Evolutionary conservation across 257 asterid species (phyloP).

Genomic region (Petunia axillaris): DNA sequence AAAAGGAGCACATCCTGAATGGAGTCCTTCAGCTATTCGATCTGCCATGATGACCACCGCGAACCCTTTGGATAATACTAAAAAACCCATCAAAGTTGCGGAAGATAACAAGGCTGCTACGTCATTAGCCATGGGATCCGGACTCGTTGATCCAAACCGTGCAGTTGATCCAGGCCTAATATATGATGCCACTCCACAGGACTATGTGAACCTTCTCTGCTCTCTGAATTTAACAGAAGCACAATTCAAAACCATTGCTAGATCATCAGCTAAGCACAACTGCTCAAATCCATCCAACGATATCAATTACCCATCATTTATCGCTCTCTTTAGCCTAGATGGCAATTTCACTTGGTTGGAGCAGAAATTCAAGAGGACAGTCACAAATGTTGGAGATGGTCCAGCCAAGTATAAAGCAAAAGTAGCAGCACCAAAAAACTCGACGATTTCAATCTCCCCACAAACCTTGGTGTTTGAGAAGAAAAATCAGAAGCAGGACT

Average conservation of each 20-base stretch:
- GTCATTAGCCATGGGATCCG: conserved; percentile 30
- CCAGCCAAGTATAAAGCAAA: conserved; percentile 21
- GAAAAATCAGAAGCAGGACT: conserved; percentile 25
- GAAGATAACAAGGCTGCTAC: not conserved
- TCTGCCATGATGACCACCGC: conserved; percentile 16
- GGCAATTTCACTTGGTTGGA: not conserved
- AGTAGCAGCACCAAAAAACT: conserved; percentile 20
- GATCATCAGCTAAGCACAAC: conserved; percentile 8
- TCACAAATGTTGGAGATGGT: conserved; percentile 33
- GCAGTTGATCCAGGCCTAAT: conserved; percentile 35
- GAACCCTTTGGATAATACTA: not conserved
- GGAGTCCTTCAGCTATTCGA: conserved; percentile 12
- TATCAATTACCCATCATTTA: conserved; percentile 34
- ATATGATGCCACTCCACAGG: conserved; percentile 29
- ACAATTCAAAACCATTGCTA: conserved; percentile 19
- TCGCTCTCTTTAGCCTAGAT: not conserved
- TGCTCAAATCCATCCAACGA: conserved; percentile 24
- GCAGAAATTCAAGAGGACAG: conserved; percentile 27
- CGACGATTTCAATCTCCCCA: conserved; percentile 19
- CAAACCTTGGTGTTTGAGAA: conserved; percentile 24
- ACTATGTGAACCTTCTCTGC: conserved; percentile 30
- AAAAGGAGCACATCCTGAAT: not conserved
- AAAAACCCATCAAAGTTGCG: not conserved
- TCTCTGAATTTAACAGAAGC: conserved; percentile 24
- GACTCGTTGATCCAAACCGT: conserved; percentile 27